Base-by-base conservation (phyloP, 2,329 filamentous ascomycete species). In the Aspergillus floridensis region DNA sequence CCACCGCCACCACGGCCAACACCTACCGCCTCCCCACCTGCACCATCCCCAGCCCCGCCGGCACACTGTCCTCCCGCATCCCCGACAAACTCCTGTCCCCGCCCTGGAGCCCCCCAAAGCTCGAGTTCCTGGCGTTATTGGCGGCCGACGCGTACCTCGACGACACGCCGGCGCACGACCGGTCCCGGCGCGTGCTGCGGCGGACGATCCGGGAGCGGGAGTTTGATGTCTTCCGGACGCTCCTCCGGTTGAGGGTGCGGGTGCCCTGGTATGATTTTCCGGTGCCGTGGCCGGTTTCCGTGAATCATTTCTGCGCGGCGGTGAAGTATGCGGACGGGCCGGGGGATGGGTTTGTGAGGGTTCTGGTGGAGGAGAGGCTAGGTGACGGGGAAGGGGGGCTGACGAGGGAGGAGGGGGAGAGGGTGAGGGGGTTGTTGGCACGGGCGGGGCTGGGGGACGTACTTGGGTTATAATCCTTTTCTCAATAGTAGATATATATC, bases 101-200 rank as follows among this genome's bases (percentile, higher is more conserved):
- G 0, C 76, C 77, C 4, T 80, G 76, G 76, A 76, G 75, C 0
- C 65, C 70, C 5, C 57, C 70, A 7, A 75, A 77, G 44, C 65
- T 79, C 5, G 70, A 74, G 26, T 71, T 80, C 10, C 68, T 80
- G 2, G 65, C 72, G 14, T 60, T 80, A 0, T 62, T 80, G 0
- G 69, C 74, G 1, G 59, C 61, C 14, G 70, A 73, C 29, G 74
- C 75, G 5, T 77, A 74, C 41, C 67, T 77, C n/a, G 75, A 78
- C 53, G 71, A 73, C 22, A 70, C 76, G 32, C 61, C 68, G 3
- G 46, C 44, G 0, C 65, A 62, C 7, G 59, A 69, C 1, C 71
- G 76, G 7, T 74, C 74, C 0, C 68, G 67, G 19, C 65, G 65
- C 1, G 66, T 75, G 3, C 66, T 77, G 2, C 66, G 69, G 5